Percentiles rank a stretch among this genome's conserved stretches.
Conservation (phyloP, 192 early-diverging fungal genomes). For the Umbelopsis ramanniana region DNA sequence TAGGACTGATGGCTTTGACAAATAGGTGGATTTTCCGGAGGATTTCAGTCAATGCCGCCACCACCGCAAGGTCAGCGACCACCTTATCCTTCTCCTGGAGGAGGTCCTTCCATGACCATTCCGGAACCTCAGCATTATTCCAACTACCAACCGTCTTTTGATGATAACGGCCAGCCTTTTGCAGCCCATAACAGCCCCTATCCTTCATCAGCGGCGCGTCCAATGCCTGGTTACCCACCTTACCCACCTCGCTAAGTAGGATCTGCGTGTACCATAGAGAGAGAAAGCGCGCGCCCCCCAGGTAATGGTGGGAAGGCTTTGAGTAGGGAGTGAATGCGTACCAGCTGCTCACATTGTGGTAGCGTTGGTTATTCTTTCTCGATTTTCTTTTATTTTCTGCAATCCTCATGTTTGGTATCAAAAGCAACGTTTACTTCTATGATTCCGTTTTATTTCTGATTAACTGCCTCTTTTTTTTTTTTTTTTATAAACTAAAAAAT, state of each 20-base stretch:
- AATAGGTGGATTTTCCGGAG: slow-evolving; percentile 1
- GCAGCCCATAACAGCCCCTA: slow-evolving; percentile 13
- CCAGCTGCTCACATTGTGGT: too few relatives aligned
- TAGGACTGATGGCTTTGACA: not conserved
- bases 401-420: too few relatives aligned
- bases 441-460: too few relatives aligned
- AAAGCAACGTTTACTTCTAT: too few relatives aligned
- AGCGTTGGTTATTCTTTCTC: not conserved
- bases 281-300: too few relatives aligned
- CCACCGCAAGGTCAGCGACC: slow-evolving; percentile 5
- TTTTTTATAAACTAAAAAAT: too few relatives aligned
- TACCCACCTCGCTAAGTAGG: slow-evolving; percentile 13
- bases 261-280: not conserved
- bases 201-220: not conserved
- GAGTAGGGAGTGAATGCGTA: too few relatives aligned
- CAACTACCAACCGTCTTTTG: not conserved
- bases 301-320: too few relatives aligned
- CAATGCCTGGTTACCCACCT: slow-evolving; percentile 19
- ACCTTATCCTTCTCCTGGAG: slow-evolving; percentile 18
- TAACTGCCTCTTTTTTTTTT: too few relatives aligned
- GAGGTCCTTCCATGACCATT: not conserved
- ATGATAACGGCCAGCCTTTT: slow-evolving; percentile 19
- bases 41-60: not conserved
- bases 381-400: not conserved
- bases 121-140: slow-evolving; percentile 23